Conservation (phyloP, 78 protist genomes). For the Cavenderia fasciculata region DNA sequence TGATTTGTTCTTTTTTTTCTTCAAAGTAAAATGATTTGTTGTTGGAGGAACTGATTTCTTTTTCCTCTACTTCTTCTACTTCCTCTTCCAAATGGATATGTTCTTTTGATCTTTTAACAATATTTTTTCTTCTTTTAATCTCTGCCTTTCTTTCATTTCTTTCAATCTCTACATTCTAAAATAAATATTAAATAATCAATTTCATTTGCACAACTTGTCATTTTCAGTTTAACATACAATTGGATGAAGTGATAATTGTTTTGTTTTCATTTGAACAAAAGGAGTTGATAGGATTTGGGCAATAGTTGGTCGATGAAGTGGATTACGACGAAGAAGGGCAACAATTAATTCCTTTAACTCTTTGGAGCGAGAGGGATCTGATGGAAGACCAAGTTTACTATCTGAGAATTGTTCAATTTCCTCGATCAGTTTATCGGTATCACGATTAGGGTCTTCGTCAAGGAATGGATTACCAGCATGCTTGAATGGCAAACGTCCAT, state of each 20-base stretch:
- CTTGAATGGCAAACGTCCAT: conserved; percentile 48
- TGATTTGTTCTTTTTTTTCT: not conserved
- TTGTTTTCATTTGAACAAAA: conserved; percentile 67
- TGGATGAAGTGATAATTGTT: conserved; percentile 45
- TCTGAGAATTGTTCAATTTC: conserved; percentile 24
- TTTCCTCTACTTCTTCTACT: not conserved
- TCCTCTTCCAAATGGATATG: not conserved
- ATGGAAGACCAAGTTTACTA: conserved; percentile 4
- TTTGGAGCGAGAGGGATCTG: conserved; percentile 38
- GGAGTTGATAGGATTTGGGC: conserved; percentile 31
- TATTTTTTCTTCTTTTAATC: conserved; percentile 1
- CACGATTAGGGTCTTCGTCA: conserved; percentile 48
- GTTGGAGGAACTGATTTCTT: too few species aligned
- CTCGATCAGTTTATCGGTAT: not conserved
- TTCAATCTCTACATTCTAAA: not conserved
- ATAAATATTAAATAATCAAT: not conserved
- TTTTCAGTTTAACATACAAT: not conserved
- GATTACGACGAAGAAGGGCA: conserved; percentile 25
- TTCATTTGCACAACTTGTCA: not conserved
- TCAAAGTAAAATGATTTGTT: too few species aligned
- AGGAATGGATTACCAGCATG: conserved; percentile 54
- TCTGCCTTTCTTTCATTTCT: not conserved
- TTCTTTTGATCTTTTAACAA: not conserved
- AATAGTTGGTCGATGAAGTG: conserved; percentile 61
- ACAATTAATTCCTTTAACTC: conserved; percentile 50